These are phyloP conservation scores for Dicorynia guianensis DNA, from an alignment of 306 rosid species.

Conservation along the genomic window DNA sequence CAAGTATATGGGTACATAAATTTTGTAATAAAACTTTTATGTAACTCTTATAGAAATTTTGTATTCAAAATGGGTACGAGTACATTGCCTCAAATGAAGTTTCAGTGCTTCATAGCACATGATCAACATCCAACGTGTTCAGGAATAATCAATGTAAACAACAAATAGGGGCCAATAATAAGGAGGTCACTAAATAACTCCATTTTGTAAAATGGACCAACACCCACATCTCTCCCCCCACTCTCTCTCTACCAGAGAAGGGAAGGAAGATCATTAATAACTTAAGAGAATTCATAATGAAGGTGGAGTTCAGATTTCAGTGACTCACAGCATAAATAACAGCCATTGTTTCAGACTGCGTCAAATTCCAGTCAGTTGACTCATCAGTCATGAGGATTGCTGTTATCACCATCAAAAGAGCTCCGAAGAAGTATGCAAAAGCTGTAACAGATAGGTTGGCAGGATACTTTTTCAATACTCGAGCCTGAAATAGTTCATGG, in stretches of 20 bases:
- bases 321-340: constrained; percentile 84
- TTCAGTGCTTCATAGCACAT: not conserved
- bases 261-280: constrained; percentile 7
- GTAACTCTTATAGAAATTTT: too few species aligned
- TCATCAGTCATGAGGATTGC: constrained; percentile 64
- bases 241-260: too few species aligned
- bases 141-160: constrained; percentile 28
- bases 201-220: constrained; percentile 10
- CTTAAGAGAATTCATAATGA: constrained; percentile 8
- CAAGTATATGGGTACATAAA: too few species aligned
- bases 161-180: constrained; percentile 12
- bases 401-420: constrained; percentile 67
- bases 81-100: too few species aligned
- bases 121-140: constrained; percentile 27
- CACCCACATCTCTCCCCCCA: not conserved
- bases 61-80: too few species aligned
- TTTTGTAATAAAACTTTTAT: too few species aligned
- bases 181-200: constrained; percentile 22
- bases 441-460: constrained; percentile 88
- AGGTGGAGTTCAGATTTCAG: constrained; percentile 34
- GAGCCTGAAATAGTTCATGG: constrained; percentile 68
- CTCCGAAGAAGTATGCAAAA: constrained; percentile 80
- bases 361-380: constrained; percentile 79
- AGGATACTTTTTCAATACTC: constrained; percentile 75
- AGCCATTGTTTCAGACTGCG: constrained; percentile 73